Evolutionary conservation across 257 asterid genomes (phyloP).

Genomic region (Solanum ahanhuiri): DNA sequence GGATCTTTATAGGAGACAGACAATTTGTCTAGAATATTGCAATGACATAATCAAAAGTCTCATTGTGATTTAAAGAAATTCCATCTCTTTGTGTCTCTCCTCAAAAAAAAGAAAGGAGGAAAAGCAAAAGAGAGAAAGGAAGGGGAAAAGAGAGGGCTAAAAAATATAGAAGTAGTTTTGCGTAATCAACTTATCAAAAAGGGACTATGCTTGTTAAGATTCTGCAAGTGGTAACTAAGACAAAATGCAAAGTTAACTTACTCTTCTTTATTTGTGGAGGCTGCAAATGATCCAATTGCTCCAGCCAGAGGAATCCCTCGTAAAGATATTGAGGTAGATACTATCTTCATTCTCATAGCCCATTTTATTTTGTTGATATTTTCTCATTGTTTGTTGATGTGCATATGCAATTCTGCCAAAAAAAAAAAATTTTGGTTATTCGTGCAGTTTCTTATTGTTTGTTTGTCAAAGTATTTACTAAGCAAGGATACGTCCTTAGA

Average conservation of each 20-base stretch:
- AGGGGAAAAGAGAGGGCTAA: background rate
- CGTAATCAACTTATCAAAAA: background rate
- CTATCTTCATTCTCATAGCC: background rate
- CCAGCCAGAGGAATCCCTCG: conserved; percentile 93
- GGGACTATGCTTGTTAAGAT: background rate
- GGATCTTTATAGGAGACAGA: too few species aligned
- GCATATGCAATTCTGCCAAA: background rate
- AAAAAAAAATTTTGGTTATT: background rate
- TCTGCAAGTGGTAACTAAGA: background rate
- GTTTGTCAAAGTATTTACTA: background rate
- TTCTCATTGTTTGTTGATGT: background rate
- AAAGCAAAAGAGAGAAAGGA: background rate
- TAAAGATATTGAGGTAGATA: conserved; percentile 61
- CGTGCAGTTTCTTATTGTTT: background rate
- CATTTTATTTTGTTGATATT: background rate
- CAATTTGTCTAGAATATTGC: background rate
- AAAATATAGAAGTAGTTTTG: background rate
- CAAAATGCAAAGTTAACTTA: background rate
- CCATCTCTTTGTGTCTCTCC: background rate
- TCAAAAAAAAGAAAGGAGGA: background rate
- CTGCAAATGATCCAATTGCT: conserved; percentile 96
- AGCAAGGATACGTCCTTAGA: background rate
- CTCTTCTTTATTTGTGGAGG: conserved; percentile 41
- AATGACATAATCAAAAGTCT: background rate
- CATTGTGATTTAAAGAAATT: background rate